Evolutionary conservation across 2,329 filamentous ascomycete genomes (phyloP).

Genomic region (Fusarium cicatricum): DNA sequence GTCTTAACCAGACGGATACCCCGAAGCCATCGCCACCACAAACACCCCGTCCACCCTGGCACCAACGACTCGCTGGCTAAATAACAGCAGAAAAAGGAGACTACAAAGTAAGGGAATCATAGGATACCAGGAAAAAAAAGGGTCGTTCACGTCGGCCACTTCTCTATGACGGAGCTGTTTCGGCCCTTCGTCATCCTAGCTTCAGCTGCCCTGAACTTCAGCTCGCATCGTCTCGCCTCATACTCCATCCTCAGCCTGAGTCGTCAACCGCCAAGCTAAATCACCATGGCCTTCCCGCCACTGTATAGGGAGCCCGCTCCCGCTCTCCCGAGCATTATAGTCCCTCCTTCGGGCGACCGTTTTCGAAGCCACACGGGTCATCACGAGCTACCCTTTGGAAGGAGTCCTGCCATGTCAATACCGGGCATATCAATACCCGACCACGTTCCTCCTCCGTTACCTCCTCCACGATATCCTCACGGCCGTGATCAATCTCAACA

Average conservation of each 20-base stretch:
- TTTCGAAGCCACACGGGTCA: slow-evolving; percentile 40
- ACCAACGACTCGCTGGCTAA: slow-evolving; percentile 30
- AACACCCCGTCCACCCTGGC: slow-evolving; percentile 34
- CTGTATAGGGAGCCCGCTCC: slow-evolving; percentile 48
- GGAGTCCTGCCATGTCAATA: slow-evolving; percentile 53
- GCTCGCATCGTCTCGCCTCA: slow-evolving; percentile 38
- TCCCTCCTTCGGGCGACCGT: slow-evolving; percentile 41
- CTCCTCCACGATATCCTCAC: slow-evolving; percentile 54
- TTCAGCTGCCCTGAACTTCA: slow-evolving; percentile 35
- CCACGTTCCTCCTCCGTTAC: slow-evolving; percentile 54
- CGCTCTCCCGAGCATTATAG: slow-evolving; percentile 50
- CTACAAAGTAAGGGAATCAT: slow-evolving; percentile 13
- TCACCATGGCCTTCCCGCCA: slow-evolving; percentile 50
- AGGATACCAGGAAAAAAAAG: slow-evolving; percentile 15
- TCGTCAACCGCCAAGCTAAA: slow-evolving; percentile 31
- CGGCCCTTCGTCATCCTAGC: slow-evolving; percentile 36
- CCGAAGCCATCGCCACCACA: slow-evolving; percentile 41
- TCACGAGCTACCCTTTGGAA: slow-evolving; percentile 46
- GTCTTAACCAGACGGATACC: slow-evolving; percentile 34
- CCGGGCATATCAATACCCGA: slow-evolving; percentile 47
- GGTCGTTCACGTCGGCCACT: slow-evolving; percentile 17
- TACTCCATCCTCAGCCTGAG: slow-evolving; percentile 40
- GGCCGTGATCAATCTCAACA: slow-evolving; percentile 46
- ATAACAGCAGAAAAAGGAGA: slow-evolving; percentile 17
- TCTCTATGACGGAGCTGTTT: slow-evolving; percentile 39